Evolutionary conservation across 768 basidiomycete genomes (phyloP), one percentile per base, ranked within the genome.

Genomic region (Lentinula sp.): DNA sequence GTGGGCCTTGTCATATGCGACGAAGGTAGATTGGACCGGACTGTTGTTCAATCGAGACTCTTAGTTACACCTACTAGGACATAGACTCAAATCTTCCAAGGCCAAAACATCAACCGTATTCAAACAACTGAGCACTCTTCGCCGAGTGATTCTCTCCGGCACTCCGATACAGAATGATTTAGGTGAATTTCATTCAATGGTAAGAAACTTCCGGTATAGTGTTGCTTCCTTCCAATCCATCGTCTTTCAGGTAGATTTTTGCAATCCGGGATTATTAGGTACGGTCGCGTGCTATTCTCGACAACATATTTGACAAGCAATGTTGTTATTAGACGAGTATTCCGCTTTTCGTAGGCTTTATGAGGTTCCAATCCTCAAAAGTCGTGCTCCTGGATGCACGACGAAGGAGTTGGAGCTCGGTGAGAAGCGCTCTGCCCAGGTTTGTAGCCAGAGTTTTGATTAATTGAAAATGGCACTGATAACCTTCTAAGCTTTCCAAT

Each of bases 91-190:
- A 69, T 94, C 94, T 9, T 87, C 93, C 4, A 90, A 86, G 64
- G 92, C 88, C 67, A 96, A 98, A 75, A 96, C 94, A 0, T 88
- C 88, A 1, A 81, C 83, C 52, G 91, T 95, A 83, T 92, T 99
- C 68, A 86, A 88, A 56, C 80, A 82, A 4, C 75, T 99, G 32
- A 80, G 80, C 52, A 93, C 93, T 2, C 81, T 80, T 10, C 79
- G 92, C 23, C 77, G 96, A 40, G 80, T 98, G 63, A 95, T 99
- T 40, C 78, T 99, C 3, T 95, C 95, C 0, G 97, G 97, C 35
- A 99, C 97, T 1, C 97, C 97, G 0, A 91, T 99, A 45, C 97
- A 98, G 71, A 99, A 99, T 72, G 93, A 98, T 70, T 74, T 99
- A 32, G 79, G 89, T 64, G 97, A 99, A 72, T 96, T 96, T 69